phyloP scores from a whole-genome alignment of 2,329 filamentous ascomycete species.

The Exophiala mesophila region DNA sequence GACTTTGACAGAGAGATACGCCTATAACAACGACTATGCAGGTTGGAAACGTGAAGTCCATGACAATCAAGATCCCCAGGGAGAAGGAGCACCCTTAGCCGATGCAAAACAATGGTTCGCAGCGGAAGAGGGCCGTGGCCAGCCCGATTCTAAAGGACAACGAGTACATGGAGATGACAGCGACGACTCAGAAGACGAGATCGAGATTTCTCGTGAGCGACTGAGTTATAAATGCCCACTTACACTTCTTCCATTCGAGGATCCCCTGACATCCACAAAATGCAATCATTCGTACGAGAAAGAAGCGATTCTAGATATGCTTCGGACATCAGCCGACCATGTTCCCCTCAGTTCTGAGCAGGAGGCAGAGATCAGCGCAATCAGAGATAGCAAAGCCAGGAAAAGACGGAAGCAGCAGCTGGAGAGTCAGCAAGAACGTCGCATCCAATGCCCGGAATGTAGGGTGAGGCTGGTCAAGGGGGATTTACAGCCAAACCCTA shows the following conservation, averaged over 20 bases:
- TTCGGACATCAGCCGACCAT: slow-evolving; percentile 31
- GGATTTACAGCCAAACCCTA: slow-evolving; percentile 38
- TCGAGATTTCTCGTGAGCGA: slow-evolving; percentile 43
- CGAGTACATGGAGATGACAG: slow-evolving; percentile 36
- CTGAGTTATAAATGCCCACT: slow-evolving; percentile 46
- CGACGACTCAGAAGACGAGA: slow-evolving; percentile 33
- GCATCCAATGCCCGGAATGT: slow-evolving; percentile 41
- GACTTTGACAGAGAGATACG: slow-evolving; percentile 44
- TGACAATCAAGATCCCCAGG: slow-evolving; percentile 53
- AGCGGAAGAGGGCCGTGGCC: slow-evolving; percentile 39
- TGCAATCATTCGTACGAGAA: slow-evolving; percentile 49
- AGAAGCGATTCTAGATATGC: slow-evolving; percentile 42
- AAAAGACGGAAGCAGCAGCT: slow-evolving; percentile 5
- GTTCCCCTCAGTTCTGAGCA: slow-evolving; percentile 26
- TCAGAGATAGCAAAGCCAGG: slow-evolving; percentile 1
- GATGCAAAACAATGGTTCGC: slow-evolving; percentile 60
- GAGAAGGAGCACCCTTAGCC: slow-evolving; percentile 50
- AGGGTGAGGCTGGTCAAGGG: slow-evolving; percentile 32
- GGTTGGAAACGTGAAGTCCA: slow-evolving; percentile 59
- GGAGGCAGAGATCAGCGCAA: slow-evolving; percentile 16
- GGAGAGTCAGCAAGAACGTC: slow-evolving; percentile 2
- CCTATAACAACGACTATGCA: slow-evolving; percentile 55
- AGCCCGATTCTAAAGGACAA: slow-evolving; percentile 21
- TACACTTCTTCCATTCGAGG: slow-evolving; percentile 41
- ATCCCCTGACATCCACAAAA: slow-evolving; percentile 45